Conservation (phyloP, 1,284 basidiomycete genomes). For the Ganoderma multipileum region DNA sequence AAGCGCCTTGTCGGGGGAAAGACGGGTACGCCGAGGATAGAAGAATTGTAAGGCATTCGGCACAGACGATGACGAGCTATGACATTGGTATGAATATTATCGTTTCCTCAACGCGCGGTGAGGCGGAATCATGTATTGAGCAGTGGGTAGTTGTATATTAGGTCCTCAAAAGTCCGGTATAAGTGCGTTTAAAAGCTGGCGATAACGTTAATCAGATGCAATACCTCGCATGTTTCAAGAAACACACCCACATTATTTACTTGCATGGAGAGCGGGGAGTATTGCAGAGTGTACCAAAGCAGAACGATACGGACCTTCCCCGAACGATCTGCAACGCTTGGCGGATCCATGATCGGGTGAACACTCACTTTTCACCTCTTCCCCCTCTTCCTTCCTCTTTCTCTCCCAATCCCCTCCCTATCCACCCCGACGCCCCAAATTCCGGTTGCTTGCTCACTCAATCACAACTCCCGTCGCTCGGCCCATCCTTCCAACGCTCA, state of each 20-base stretch:
- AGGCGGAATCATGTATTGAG: not conserved
- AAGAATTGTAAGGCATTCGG: slow-evolving; percentile 14
- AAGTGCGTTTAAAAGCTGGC: not conserved
- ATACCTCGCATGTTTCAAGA: not conserved
- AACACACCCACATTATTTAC: not conserved
- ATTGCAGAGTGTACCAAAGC: not conserved
- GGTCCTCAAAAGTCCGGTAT: not conserved
- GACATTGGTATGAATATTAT: not conserved
- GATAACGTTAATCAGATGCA: not conserved
- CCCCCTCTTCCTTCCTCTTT: not conserved
- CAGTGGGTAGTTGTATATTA: not conserved
- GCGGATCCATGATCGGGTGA: not conserved
- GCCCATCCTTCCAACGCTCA: slow-evolving; percentile 92
- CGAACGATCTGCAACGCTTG: not conserved
- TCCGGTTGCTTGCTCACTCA: slow-evolving; percentile 41
- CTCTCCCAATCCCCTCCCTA: not conserved
- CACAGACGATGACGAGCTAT: not conserved
- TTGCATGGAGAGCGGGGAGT: not conserved
- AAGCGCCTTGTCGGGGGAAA: not conserved
- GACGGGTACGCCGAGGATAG: slow-evolving; percentile 14
- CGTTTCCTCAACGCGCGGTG: not conserved
- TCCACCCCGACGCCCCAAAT: not conserved
- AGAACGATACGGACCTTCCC: not conserved
- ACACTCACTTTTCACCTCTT: not conserved
- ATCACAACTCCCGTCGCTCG: slow-evolving; percentile 87